Evolutionary conservation across 2,329 filamentous ascomycete species (phyloP).

Genomic region (Diaporthe destruens): DNA sequence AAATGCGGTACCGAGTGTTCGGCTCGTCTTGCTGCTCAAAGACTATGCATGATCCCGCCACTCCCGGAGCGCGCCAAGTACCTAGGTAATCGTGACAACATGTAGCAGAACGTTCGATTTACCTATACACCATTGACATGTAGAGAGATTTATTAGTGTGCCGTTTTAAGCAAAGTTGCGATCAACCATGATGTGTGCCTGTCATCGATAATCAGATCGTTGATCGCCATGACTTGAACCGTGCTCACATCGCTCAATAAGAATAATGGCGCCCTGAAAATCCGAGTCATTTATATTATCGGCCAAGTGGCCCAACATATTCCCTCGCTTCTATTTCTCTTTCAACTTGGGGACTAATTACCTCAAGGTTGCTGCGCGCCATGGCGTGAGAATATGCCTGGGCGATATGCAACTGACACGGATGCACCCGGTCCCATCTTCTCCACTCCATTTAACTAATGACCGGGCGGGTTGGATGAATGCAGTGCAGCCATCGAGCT

Average conservation of each 20-base stretch:
- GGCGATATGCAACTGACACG: conserved; percentile 78
- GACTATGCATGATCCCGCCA: neutral
- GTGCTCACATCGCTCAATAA: conserved; percentile 72
- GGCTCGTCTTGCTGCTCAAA: conserved; percentile 3
- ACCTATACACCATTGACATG: no score
- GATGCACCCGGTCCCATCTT: conserved; percentile 65
- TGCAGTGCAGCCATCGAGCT: conserved; percentile 73
- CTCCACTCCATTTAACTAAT: conserved; percentile 73
- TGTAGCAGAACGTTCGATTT: neutral
- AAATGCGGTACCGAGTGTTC: neutral
- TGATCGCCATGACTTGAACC: conserved; percentile 75
- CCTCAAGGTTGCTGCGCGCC: conserved; percentile 77
- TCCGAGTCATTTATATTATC: conserved; percentile 66
- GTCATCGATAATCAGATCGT: conserved; percentile 67
- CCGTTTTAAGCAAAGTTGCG: neutral
- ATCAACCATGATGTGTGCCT: conserved; percentile 67
- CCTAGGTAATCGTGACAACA: neutral
- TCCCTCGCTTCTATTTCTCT: conserved; percentile 76
- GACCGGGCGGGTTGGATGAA: conserved; percentile 73
- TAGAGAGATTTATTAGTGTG: neutral
- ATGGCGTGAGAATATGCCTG: conserved; percentile 77
- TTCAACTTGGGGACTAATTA: conserved; percentile 72
- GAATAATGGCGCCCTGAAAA: conserved; percentile 72
- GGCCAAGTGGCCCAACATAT: conserved; percentile 76
- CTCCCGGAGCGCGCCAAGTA: conserved; percentile 1